Evolutionary conservation across 129 eudicot species (phyloP).

Genomic region (Rutidosis leptorrhynchoides): DNA sequence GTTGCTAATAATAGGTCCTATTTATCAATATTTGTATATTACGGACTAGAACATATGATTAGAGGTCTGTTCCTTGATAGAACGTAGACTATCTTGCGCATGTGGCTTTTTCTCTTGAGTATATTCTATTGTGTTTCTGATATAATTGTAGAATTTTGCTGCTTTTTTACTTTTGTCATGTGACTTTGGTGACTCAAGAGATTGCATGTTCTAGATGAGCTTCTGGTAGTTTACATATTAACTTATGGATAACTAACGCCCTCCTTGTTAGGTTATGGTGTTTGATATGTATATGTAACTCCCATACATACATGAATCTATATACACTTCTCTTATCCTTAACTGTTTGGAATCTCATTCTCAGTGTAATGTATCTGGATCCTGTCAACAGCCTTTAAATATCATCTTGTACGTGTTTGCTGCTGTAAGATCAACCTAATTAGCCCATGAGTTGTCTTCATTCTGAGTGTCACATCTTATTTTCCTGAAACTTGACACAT

Average conservation of each 20-base stretch:
- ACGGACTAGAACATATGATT: background rate
- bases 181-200: background rate
- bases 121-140: slow-evolving; percentile 9
- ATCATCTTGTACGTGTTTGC: background rate
- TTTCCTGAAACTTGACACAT: background rate
- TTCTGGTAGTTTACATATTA: background rate
- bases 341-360: background rate
- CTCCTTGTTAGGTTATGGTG: background rate
- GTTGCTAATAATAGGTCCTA: slow-evolving; percentile 8
- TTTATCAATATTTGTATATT: background rate
- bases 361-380: background rate
- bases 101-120: slow-evolving; percentile 1
- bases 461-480: slow-evolving; percentile 7
- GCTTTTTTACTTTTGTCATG: background rate
- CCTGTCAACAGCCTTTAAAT: slow-evolving; percentile 2
- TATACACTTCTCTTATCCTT: background rate
- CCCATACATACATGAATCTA: background rate
- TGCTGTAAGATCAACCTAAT: slow-evolving; percentile 2
- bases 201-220: background rate
- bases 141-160: background rate
- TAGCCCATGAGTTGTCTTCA: slow-evolving; percentile 12
- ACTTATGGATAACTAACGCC: background rate
- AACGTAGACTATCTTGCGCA: background rate
- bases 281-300: slow-evolving; percentile 3
- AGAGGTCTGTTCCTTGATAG: background rate